Percentiles rank a stretch among this genome's conserved stretches.
Evolutionary conservation across 371 early-diverging fungal species (phyloP).

Genomic region (Lichtheimia ramosa): DNA sequence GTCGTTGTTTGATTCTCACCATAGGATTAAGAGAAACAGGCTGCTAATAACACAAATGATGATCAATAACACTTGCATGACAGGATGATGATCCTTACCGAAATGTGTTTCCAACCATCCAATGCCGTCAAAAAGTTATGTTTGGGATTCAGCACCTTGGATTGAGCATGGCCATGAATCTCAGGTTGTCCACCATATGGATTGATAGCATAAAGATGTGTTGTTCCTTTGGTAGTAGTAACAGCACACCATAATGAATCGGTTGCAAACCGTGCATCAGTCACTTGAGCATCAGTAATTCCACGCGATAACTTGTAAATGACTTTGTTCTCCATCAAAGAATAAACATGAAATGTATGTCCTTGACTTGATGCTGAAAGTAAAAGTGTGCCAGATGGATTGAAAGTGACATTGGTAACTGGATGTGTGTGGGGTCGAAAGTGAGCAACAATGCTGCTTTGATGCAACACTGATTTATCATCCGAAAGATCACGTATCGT

Average conservation of each 20-base stretch:
- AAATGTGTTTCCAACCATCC: background rate
- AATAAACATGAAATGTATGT: constrained; percentile 73
- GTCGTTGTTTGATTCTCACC: background rate
- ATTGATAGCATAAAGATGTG: constrained; percentile 71
- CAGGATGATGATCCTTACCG: no score
- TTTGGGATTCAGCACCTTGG: constrained; percentile 35
- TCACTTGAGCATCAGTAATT: constrained; percentile 73
- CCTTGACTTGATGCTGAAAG: constrained; percentile 75
- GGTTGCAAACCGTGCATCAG: constrained; percentile 63
- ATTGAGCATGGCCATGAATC: constrained; percentile 54
- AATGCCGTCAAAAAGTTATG: constrained; percentile 5
- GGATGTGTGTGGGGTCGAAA: constrained; percentile 76
- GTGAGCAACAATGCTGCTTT: constrained; percentile 51
- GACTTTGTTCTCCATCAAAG: constrained; percentile 34
- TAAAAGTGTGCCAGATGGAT: constrained; percentile 64
- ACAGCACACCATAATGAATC: constrained; percentile 79
- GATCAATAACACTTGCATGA: no score
- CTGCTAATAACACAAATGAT: background rate
- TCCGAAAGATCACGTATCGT: constrained; percentile 49
- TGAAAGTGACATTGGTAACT: constrained; percentile 62
- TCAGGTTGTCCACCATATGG: constrained; percentile 68
- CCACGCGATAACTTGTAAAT: constrained; percentile 72
- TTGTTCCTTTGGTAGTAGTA: constrained; percentile 76
- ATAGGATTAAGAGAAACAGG: background rate
- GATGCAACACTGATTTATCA: background rate